A percentile compares a stretch with the other conserved stretches of the same genome.
Conservation (phyloP, 2,329 filamentous ascomycete genomes). For the Cladosporium sp. region DNA sequence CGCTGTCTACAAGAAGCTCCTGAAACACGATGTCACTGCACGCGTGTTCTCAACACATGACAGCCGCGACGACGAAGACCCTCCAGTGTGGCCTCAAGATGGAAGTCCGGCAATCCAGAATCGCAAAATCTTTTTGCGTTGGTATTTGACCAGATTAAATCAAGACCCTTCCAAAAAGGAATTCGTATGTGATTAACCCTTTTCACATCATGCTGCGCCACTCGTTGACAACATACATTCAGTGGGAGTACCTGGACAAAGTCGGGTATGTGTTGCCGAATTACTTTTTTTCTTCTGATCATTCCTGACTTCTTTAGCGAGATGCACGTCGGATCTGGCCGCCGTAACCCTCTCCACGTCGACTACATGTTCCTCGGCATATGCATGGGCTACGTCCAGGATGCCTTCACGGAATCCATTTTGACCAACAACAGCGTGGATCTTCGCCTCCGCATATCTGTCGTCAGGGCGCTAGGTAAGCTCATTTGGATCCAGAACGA, state of each 20-base stretch:
- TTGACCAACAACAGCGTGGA: conserved; percentile 68
- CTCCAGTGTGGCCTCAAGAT: conserved; percentile 64
- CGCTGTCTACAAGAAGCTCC: conserved; percentile 79
- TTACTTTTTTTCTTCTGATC: too few relatives aligned
- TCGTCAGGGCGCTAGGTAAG: conserved; percentile 75
- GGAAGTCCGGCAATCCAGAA: conserved; percentile 73
- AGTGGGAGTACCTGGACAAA: conserved; percentile 83
- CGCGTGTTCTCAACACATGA: conserved; percentile 66
- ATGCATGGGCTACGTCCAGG: conserved; percentile 73
- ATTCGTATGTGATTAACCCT: neutral
- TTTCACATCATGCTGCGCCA: neutral
- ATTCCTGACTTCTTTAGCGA: conserved; percentile 48
- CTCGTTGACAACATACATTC: conserved; percentile 35
- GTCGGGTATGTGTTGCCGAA: conserved; percentile 49
- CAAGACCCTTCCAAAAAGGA: conserved; percentile 73
- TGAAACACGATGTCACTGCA: conserved; percentile 79
- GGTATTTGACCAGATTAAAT: conserved; percentile 73
- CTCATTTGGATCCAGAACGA: conserved; percentile 89
- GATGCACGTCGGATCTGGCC: conserved; percentile 78
- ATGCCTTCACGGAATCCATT: conserved; percentile 74
- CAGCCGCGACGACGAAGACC: conserved; percentile 65
- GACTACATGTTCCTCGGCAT: conserved; percentile 78
- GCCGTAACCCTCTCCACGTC: conserved; percentile 70
- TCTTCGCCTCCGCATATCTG: conserved; percentile 67
- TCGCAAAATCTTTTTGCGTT: conserved; percentile 74